Conservation (phyloP, 495 filamentous ascomycete species). For the Chaetomium fimeti region DNA sequence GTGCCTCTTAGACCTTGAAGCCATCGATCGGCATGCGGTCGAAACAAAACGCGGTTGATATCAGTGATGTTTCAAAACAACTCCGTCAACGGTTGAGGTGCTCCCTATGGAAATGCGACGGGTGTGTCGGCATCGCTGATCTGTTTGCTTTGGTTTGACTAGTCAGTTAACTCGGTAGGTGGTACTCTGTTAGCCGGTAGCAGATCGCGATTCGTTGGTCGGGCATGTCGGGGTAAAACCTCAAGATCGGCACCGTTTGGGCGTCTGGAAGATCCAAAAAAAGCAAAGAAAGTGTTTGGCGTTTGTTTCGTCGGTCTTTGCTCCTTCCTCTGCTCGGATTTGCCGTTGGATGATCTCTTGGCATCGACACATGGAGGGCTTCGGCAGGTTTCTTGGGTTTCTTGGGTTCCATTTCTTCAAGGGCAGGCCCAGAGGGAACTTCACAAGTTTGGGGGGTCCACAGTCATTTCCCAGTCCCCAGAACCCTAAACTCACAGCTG, state of each 20-base stretch:
- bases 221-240: not conserved
- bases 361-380: too few relatives aligned
- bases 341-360: not conserved
- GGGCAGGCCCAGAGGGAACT: not conserved
- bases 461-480: not conserved
- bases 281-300: not conserved
- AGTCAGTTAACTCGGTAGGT: not conserved
- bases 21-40: not conserved
- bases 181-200: not conserved
- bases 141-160: not conserved
- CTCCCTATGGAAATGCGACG: too few relatives aligned
- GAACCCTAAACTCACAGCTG: not conserved
- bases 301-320: not conserved
- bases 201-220: not conserved
- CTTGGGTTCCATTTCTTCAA: not conserved
- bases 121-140: too few relatives aligned
- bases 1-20: too few relatives aligned
- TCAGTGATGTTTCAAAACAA: not conserved
- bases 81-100: not conserved
- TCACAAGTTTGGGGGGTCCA: not conserved
- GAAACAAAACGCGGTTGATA: not conserved
- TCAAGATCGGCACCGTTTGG: too few relatives aligned
- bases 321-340: not conserved
- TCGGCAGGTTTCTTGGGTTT: not conserved
- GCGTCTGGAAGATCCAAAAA: not conserved